Evolutionary conservation across 73 alveolate species (phyloP), one percentile per base, ranked within the genome.

Genomic region (Tetrahymena thermophila): DNA sequence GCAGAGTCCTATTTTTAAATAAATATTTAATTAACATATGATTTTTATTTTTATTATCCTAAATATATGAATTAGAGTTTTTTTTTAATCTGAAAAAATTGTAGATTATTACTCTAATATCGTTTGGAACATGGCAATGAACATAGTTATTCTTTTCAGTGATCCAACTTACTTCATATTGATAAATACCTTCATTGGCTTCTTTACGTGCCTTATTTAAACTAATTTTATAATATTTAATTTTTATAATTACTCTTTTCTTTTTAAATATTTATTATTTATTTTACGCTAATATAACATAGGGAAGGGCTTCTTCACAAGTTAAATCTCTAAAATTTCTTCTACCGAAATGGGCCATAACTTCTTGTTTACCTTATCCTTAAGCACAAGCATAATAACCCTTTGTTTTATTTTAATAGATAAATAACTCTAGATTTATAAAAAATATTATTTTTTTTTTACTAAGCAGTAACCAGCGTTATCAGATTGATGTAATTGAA

Each of bases 341-440:
- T 97, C 98, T 99, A 94, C 98, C 99, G 37, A 99, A 93, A 93
- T 98, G 99, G n/a, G 99, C 98, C 96, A 98, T 98, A 35, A 98
- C 98, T 56, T 98, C 85, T 93, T 97, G 98, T 95, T 97, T 98
- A 43, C 99, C 99, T 96, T 98, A 98, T 40, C 99, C 99, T 93
- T 97, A 94, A 35, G 99, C 98, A 94, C 99, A 98, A 34, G 99
- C 98, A 94, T 94, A 98, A 97, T 99, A 99, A 93, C 98, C 98
- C 96, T 89, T 28, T 50, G 10, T 5, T 19, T 50, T 43, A 43
- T 50, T n/a, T n/a, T 50, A 10, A 50, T 50, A 50, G 15, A 19
- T 21, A 50, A 19, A 11, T 1, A 50, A 7, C 28, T 19, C 3
- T 50, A 25, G 3, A 50, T 14, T 0, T 16, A 50, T 19, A 50